Evolutionary conservation across 2,329 filamentous ascomycete genomes (phyloP).

Genomic region (Ascocoryne sarcoides): DNA sequence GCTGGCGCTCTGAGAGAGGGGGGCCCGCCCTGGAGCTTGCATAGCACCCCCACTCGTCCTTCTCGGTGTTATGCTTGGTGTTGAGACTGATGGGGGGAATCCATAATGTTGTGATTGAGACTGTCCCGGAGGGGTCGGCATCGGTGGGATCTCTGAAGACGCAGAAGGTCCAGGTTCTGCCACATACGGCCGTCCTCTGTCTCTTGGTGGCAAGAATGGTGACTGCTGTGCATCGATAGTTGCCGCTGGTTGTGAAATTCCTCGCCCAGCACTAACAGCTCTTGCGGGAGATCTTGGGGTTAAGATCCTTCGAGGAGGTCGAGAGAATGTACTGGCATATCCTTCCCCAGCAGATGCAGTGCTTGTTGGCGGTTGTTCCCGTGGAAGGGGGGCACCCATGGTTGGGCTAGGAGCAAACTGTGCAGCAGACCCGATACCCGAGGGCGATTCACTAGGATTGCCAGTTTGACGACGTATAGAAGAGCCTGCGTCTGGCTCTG

Average conservation of each 20-base stretch:
- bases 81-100: conserved; percentile 33
- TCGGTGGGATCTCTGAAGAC: conserved; percentile 34
- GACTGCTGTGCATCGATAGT: conserved; percentile 40
- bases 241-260: conserved; percentile 30
- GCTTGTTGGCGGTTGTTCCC: conserved; percentile 12
- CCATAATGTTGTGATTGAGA: conserved; percentile 22
- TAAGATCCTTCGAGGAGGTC: conserved; percentile 19
- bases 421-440: conserved; percentile 11
- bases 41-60: conserved; percentile 28
- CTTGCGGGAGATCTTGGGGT: conserved; percentile 39
- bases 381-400: conserved; percentile 12
- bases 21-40: conserved; percentile 33
- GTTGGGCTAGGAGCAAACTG: conserved; percentile 22
- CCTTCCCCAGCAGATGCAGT: conserved; percentile 17
- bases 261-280: conserved; percentile 40
- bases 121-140: conserved; percentile 29
- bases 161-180: conserved; percentile 32
- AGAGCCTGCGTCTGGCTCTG: conserved; percentile 21
- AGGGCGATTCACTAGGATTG: conserved; percentile 18
- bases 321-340: conserved; percentile 22
- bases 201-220: conserved; percentile 36
- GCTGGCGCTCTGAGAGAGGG: conserved; percentile 33
- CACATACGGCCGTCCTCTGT: conserved; percentile 34
- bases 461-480: conserved; percentile 18
- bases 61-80: conserved; percentile 26